phyloP scores from a whole-genome alignment of 2,329 filamentous ascomycete species.

The Chrysoporthe austroafricana region DNA sequence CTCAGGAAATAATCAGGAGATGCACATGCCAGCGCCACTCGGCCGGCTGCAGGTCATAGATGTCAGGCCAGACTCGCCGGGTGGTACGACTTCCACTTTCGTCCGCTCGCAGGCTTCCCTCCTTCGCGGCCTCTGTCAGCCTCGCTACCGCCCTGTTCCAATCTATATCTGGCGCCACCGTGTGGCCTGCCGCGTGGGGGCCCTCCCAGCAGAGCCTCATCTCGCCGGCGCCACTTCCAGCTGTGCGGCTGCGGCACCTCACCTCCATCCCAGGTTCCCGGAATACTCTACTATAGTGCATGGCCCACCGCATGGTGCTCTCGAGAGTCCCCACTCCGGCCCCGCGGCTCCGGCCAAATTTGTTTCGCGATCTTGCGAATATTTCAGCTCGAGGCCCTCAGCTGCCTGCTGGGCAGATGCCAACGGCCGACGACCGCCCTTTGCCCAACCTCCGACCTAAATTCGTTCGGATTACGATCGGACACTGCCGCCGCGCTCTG shows the following conservation, averaged over 20 bases:
- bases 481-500: not conserved
- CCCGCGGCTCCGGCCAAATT: not conserved
- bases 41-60: conserved; percentile 1
- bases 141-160: not conserved
- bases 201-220: conserved; percentile 9
- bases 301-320: not conserved
- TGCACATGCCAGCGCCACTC: not conserved
- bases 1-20: conserved; percentile 7
- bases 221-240: not conserved
- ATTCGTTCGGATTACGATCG: conserved; percentile 10
- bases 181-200: conserved; percentile 6
- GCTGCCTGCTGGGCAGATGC: not conserved
- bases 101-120: not conserved
- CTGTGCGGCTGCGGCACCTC: not conserved
- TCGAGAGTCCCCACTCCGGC: conserved; percentile 7
- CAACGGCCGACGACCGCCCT: not conserved
- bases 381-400: conserved; percentile 16
- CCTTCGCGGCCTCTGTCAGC: not conserved
- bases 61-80: conserved; percentile 4
- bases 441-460: not conserved
- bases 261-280: not conserved
- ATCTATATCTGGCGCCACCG: conserved; percentile 6
- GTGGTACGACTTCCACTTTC: conserved; percentile 10
- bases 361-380: conserved; percentile 19
- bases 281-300: not conserved